These are phyloP conservation scores for Balakata baccata DNA, from an alignment of 345 rosid species.

Conservation along the genomic window DNA sequence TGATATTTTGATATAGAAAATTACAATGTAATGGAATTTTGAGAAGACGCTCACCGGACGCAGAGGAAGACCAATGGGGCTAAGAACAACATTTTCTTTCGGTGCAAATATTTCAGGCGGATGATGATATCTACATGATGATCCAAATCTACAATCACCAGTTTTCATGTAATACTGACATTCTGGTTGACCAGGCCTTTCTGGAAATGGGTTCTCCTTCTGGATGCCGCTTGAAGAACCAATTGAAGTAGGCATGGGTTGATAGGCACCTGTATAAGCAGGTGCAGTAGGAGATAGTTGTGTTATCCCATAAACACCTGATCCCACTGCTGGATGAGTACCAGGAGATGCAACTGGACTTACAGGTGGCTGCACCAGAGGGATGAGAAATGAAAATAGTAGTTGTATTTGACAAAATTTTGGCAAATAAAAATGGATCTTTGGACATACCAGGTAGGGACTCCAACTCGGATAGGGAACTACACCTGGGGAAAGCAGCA, in stretches of 20 bases:
- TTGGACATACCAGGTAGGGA: slow-evolving; percentile 62
- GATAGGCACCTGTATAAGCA: slow-evolving; percentile 59
- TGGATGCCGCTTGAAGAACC: slow-evolving; percentile 53
- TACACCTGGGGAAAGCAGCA: slow-evolving; percentile 66
- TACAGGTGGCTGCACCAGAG: slow-evolving; percentile 46
- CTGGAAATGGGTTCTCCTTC: slow-evolving; percentile 69
- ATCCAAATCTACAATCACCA: slow-evolving; percentile 81
- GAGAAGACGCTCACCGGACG: slow-evolving; percentile 53
- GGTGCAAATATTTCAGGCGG: slow-evolving; percentile 55
- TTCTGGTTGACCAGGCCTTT: slow-evolving; percentile 82
- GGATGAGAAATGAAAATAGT: slow-evolving; percentile 2
- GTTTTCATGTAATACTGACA: slow-evolving; percentile 86
- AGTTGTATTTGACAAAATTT: neutral
- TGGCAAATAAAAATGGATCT: neutral
- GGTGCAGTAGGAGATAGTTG: slow-evolving; percentile 56
- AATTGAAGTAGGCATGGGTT: slow-evolving; percentile 39
- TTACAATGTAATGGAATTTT: neutral
- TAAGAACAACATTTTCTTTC: slow-evolving; percentile 45
- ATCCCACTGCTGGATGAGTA: slow-evolving; percentile 50
- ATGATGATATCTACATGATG: slow-evolving; percentile 89
- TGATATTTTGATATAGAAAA: neutral
- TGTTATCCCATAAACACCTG: slow-evolving; percentile 52
- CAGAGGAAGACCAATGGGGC: slow-evolving; percentile 74
- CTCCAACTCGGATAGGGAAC: slow-evolving; percentile 70
- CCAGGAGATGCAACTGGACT: slow-evolving; percentile 57